Evolutionary conservation across 2,329 filamentous ascomycete species (phyloP), one percentile per base, ranked within the genome.

Genomic region (Pseudohalonectria lignicola): DNA sequence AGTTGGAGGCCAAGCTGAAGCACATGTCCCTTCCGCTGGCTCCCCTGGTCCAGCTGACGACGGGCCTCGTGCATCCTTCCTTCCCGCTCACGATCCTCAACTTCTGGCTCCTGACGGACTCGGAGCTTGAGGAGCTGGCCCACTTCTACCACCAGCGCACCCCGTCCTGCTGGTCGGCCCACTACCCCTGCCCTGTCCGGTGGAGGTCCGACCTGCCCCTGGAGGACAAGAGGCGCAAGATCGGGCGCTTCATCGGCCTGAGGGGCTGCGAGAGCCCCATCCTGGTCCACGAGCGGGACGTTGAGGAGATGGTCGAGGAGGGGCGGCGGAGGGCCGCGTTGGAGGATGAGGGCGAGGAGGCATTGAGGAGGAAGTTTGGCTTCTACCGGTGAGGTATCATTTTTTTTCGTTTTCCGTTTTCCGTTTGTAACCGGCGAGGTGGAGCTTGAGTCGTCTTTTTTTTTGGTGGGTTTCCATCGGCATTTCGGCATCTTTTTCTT

Each of bases 211-310:
- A 66, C 42, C 55, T 76, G 42, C 57, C 63, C 3, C 54, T 79
- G 19, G 73, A 78, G 55, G 70, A 87, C 53, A 87, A 87, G 66
- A 67, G 82, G 44, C 64, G 81, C 44, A 77, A 78, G 59, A 74
- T 86, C 52, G 82, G 82, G 33, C 66, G 73, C 47, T 87, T 87
- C 47, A 85, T 86, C 52, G 82, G 82, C 11, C 61, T 87, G 40
- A 61, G 74, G 36, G 81, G 79, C 2, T 67, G 64, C 44, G 60
- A 67, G 29, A 54, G 53, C 15, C 63, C 64, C 9, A 43, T 50
- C n/a, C 15, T 8, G 4, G 12, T 34, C 34, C 25, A 8, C 9
- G 8, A 19, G 15, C 30, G 30, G 5, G n/a, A 15, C 15, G 18
- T 19, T 18, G 34, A 41, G 26, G 37, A 33, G 33, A 16, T 19